Percentiles rank a stretch among this genome's conserved stretches.
phyloP scores from a whole-genome alignment of 164 flowering plant genomes.

The Santalum album region DNA sequence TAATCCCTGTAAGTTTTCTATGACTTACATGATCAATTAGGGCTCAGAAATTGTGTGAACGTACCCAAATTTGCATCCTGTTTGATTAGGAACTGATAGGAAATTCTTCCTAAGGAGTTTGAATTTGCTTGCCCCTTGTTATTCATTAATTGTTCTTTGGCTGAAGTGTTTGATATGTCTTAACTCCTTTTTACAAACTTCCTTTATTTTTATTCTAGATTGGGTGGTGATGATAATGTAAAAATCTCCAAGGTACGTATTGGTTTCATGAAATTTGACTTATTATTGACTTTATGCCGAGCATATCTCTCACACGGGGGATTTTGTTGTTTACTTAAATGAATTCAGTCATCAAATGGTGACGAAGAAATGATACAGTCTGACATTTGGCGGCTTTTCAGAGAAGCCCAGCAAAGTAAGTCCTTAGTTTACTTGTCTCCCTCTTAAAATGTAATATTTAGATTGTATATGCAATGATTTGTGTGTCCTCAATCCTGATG shows the following conservation, averaged over 20 bases:
- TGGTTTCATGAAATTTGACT: neutral
- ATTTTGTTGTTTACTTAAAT: conserved; percentile 11
- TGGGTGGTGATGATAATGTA: conserved; percentile 18
- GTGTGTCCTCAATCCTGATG: too few species aligned
- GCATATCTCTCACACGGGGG: neutral
- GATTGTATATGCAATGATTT: too few species aligned
- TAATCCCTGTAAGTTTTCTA: neutral
- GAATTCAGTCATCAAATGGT: conserved; percentile 14
- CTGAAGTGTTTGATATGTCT: too few species aligned
- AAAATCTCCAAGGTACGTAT: conserved; percentile 24
- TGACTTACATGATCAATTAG: neutral
- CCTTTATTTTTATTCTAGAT: conserved; percentile 30
- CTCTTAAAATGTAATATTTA: neutral
- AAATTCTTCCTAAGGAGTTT: too few species aligned
- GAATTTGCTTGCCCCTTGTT: neutral
- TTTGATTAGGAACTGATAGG: too few species aligned
- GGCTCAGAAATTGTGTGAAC: neutral
- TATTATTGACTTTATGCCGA: neutral
- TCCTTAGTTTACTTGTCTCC: neutral
- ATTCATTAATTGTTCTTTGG: neutral
- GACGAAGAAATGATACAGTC: conserved; percentile 16
- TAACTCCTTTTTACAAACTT: too few species aligned
- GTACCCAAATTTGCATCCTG: too few species aligned
- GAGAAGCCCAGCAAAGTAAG: conserved; percentile 71
- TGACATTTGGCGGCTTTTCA: conserved; percentile 61